phyloP scores from a whole-genome alignment of 2,329 filamentous ascomycete genomes.

The Colletotrichum aenigma region DNA sequence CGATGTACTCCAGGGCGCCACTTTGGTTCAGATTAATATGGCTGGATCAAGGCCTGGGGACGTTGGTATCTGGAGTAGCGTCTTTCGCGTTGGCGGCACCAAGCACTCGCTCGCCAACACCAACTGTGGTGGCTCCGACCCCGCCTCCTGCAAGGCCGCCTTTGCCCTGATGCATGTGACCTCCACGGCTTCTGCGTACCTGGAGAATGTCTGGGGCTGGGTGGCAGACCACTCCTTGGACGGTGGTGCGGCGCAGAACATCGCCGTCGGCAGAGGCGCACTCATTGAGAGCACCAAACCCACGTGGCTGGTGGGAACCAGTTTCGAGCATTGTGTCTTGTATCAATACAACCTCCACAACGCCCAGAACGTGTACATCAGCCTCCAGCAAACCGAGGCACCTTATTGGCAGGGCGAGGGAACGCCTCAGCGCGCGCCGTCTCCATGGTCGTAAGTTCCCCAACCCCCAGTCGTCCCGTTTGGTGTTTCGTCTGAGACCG shows the following conservation, averaged over 20 bases:
- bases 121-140: constrained; percentile 35
- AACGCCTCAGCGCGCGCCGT: constrained; percentile 36
- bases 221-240: constrained; percentile 56
- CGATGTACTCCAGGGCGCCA: constrained; percentile 44
- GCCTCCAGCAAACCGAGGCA: constrained; percentile 50
- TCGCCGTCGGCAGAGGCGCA: constrained; percentile 50
- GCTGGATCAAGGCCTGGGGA: constrained; percentile 48
- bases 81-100: constrained; percentile 51
- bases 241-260: constrained; percentile 39
- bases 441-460: constrained; percentile 36
- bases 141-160: constrained; percentile 48
- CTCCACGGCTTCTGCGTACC: constrained; percentile 48
- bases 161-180: constrained; percentile 55
- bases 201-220: constrained; percentile 59
- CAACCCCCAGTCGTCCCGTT: constrained; percentile 15
- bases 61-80: constrained; percentile 54
- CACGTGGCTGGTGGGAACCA: constrained; percentile 58
- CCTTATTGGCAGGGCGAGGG: constrained; percentile 43
- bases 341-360: constrained; percentile 58
- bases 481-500: constrained; percentile 33
- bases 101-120: constrained; percentile 40
- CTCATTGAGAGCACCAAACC: constrained; percentile 50
- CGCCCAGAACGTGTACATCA: constrained; percentile 46
- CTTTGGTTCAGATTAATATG: constrained; percentile 55
- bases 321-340: constrained; percentile 53